Evolutionary conservation across 345 rosid genomes (phyloP), one percentile per base, ranked within the genome.

Genomic region (Garcia nutans): DNA sequence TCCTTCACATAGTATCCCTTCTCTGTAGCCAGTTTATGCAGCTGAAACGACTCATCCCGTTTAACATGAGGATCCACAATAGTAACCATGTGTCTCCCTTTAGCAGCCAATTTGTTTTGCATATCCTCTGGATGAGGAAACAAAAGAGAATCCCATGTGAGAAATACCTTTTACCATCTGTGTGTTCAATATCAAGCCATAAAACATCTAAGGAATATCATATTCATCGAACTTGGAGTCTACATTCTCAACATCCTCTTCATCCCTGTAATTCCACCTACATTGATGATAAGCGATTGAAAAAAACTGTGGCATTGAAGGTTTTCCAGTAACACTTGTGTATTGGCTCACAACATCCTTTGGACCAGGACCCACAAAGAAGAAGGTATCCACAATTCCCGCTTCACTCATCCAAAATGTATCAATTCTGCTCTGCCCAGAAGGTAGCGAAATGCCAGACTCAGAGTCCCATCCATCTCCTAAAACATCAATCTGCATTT

Each of bases 401-500:
- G 99, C 99, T 85, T 96, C 99, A 54, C 89, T 91, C 97, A 96
- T 96, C 99, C 98, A 96, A 19, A 92, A 74, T 0, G 99, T 96
- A 72, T 96, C 98, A 2, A 93, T 85, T 69, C 91, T 87, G 60
- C 83, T 84, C 82, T 86, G 88, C 22, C 81, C 78, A 0, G 96
- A 86, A 63, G 94, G 96, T 78, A 88, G 78, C 20, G 85, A 72
- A 80, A 92, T 85, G 52, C 89, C 87, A 68, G 88, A 85, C 69
- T 90, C 98, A 1, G 93, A 91, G 85, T 92, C 90, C 99, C 99
- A 96, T 15, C 97, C 98, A 59, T 81, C 86, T 3, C 85, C 97
- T 72, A 96, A 74, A 19, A 96, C 98, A 85, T 96, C 99, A 84
- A 96, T 93, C 86, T 96, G 98, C 99, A 96, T 96, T 81, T 96